phyloP scores from a whole-genome alignment of 495 filamentous ascomycete species.

The Pyrenula aspistea region DNA sequence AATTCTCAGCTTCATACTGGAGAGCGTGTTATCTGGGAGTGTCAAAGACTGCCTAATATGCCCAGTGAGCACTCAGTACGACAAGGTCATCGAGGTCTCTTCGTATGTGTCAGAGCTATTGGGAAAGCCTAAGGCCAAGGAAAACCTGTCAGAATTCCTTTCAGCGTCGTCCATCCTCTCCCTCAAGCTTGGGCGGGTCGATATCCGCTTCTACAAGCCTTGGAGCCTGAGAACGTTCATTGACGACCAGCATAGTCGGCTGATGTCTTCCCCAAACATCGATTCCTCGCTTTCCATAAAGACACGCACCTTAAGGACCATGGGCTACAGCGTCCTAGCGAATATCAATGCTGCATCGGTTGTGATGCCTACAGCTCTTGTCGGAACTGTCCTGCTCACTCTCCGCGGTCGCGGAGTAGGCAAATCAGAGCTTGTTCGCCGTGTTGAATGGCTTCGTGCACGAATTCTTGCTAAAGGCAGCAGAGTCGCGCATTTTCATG shows the following conservation, averaged over 20 bases:
- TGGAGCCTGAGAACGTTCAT: conserved; percentile 82
- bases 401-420: conserved; percentile 87
- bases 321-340: conserved; percentile 83
- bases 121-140: conserved; percentile 86
- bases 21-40: conserved; percentile 77
- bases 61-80: conserved; percentile 92
- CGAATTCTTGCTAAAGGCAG: conserved; percentile 78
- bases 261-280: conserved; percentile 19
- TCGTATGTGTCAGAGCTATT: conserved; percentile 91
- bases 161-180: conserved; percentile 81
- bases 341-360: conserved; percentile 95
- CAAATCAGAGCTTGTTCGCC: conserved; percentile 67
- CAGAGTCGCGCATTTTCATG: conserved; percentile 84
- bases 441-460: conserved; percentile 81
- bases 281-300: conserved; percentile 36
- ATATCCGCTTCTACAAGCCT: conserved; percentile 90
- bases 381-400: conserved; percentile 87
- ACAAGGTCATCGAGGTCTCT: conserved; percentile 97
- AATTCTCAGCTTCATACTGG: conserved; percentile 85
- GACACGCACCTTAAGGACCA: conserved; percentile 56
- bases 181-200: conserved; percentile 78
- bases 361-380: conserved; percentile 92
- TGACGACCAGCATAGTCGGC: conserved; percentile 50
- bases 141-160: conserved; percentile 81
- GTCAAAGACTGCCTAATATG: conserved; percentile 86